Base-by-base conservation (phyloP, 2,329 filamentous ascomycete genomes). In the Teratosphaeria destructans region DNA sequence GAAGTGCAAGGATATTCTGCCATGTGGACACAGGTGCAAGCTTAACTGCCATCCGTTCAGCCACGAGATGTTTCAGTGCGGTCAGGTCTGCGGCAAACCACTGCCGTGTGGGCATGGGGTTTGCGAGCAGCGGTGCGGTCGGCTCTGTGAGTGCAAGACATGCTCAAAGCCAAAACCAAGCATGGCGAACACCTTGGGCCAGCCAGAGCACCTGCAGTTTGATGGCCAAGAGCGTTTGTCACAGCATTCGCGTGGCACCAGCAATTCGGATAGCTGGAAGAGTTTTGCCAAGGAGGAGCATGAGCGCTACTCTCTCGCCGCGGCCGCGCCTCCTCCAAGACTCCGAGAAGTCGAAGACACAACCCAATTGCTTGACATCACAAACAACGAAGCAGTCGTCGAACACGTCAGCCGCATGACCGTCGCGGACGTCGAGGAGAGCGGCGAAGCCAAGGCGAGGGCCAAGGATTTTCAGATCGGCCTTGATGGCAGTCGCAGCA, bases 11-110 rank as follows among this genome's bases (percentile, higher is more conserved):
- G 72, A 67, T 56, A 65, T 27, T 32, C 67, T 80, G 55, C 61
- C 68, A 1, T 85, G 83, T 63, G 80, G 80, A 1, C 83, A 86
- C 64, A 52, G 56, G 35, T 86, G 83, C 66, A 67, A 68, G 3
- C 65, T 81, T 2, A 72, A 65, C 43, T 86, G 83, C 62, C 83
- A 85, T 64, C 74, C 76, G 16, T 76, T 77, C 53, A 43, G 67
- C 0, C 76, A 79, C 61, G 65, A 72, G 29, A 54, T 59, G 19
- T 66, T 78, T n/a, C 61, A 62, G 16, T 64, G 62, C 43, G n/a
- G 66, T 7, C 35, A 57, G 29, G 23, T 26, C 19, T 64, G 63
- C 53, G 47, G 60, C 8, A 67, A 66, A 16, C 54, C 26, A 7
- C 71, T 77, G 53, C 59, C 64, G 2, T 78, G 76, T 63, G 74